phyloP scores from a whole-genome alignment of 163 green algal species.

The Chlorella variabilis region DNA sequence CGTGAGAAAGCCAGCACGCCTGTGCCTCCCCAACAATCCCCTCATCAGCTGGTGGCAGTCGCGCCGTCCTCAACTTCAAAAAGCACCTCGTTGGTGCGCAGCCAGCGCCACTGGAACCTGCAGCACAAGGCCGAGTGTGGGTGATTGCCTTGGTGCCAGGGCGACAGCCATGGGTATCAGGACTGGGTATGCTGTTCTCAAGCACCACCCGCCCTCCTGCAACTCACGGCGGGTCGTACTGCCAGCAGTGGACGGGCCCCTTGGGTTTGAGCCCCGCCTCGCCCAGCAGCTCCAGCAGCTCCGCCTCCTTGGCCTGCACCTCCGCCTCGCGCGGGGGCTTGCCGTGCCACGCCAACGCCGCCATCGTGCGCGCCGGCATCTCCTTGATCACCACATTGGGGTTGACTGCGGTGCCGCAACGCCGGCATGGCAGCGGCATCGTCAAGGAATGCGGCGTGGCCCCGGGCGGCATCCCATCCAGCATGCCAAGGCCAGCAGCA shows the following conservation, averaged over 20 bases:
- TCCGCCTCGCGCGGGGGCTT: conserved; percentile 22
- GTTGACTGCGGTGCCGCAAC: conserved; percentile 55
- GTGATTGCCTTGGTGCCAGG: no score
- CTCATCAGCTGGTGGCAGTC: conserved; percentile 20
- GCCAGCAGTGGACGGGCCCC: conserved; percentile 23
- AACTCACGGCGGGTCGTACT: conserved; percentile 9
- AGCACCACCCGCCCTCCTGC: no score
- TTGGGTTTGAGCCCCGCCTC: conserved; percentile 22
- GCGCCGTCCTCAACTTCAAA: conserved; percentile 16
- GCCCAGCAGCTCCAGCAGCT: conserved; percentile 32
- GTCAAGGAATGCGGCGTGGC: no score
- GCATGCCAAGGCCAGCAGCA: background rate
- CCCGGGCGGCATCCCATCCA: no score
- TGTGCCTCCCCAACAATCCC: no score
- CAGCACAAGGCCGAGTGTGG: background rate
- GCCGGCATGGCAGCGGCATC: no score
- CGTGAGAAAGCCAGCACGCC: no score
- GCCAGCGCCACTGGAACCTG: conserved; percentile 9
- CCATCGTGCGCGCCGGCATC: conserved; percentile 47
- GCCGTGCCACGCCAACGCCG: conserved; percentile 48
- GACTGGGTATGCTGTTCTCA: no score
- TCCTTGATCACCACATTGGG: conserved; percentile 56
- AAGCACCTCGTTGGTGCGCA: conserved; percentile 30
- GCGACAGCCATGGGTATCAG: no score
- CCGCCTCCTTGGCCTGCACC: conserved; percentile 6